Evolutionary conservation across 169 alveolate species (phyloP).

Genomic region (Eimeria sp.): DNA sequence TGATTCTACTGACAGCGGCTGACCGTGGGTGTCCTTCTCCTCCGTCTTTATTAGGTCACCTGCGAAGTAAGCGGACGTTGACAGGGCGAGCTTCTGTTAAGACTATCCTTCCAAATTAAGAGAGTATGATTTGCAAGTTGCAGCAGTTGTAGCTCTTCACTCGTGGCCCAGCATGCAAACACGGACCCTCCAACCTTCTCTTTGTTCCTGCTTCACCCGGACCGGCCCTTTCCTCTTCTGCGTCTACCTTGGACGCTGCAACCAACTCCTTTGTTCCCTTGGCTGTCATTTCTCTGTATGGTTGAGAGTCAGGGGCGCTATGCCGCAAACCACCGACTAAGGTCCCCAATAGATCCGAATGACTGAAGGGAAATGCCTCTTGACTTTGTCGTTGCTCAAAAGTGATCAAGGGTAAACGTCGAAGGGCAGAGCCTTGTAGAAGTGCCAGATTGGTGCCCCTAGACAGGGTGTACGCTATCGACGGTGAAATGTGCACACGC

Average conservation of each 20-base stretch:
- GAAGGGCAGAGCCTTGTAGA: conserved; percentile 3
- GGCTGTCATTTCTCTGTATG: conserved; percentile 1
- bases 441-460: not conserved
- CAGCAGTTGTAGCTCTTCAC: not conserved
- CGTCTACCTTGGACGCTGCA: not conserved
- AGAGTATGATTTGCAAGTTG: not conserved
- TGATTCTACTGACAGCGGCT: not conserved
- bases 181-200: conserved; percentile 20
- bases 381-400: not conserved
- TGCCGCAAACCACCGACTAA: not conserved
- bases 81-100: not conserved
- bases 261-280: not conserved
- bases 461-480: not conserved
- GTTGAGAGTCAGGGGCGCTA: not conserved
- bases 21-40: not conserved
- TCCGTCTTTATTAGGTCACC: not conserved
- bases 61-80: not conserved
- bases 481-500: not conserved
- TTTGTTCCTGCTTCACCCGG: not conserved
- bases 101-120: not conserved
- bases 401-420: not conserved
- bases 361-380: not conserved
- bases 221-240: not conserved
- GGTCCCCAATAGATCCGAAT: not conserved
- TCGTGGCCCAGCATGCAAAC: not conserved